Percentiles rank a stretch among this genome's conserved stretches.
phyloP scores from a whole-genome alignment of 2,329 filamentous ascomycete species.

The Diatrype stigma region DNA sequence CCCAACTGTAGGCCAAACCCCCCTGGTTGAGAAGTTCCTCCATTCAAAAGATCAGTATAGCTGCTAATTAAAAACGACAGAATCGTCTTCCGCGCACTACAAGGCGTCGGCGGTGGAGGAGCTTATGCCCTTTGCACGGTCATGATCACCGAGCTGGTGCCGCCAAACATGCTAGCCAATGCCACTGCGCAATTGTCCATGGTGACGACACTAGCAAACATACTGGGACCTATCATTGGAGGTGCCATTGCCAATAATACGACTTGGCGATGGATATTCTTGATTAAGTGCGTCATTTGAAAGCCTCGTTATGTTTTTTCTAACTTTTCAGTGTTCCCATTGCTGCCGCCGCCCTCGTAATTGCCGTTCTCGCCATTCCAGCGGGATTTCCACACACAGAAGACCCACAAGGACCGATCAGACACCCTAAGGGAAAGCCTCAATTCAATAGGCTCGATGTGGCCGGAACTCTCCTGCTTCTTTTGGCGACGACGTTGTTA shows the following conservation, averaged over 20 bases:
- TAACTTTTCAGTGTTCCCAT: background rate
- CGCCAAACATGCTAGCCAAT: background rate
- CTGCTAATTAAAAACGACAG: background rate
- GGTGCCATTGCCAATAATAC: background rate
- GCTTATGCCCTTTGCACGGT: background rate
- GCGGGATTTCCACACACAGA: background rate
- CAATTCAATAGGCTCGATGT: background rate
- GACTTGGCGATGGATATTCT: background rate
- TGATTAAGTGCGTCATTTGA: background rate
- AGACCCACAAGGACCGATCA: background rate
- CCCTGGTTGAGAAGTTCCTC: background rate
- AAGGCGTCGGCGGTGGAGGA: background rate
- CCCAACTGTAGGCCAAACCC: constrained; percentile 10
- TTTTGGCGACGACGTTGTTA: background rate
- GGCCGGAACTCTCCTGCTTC: background rate
- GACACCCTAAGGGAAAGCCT: background rate
- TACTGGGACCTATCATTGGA: background rate
- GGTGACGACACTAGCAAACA: background rate
- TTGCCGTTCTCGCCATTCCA: background rate
- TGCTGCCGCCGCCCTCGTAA: background rate
- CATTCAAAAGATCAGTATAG: background rate
- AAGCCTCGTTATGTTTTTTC: too few relatives aligned
- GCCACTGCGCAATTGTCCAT: background rate
- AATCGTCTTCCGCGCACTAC: background rate
- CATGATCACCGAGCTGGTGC: background rate